Evolutionary conservation across 2,329 filamentous ascomycete genomes (phyloP).

Genomic region (Eutypa lata): DNA sequence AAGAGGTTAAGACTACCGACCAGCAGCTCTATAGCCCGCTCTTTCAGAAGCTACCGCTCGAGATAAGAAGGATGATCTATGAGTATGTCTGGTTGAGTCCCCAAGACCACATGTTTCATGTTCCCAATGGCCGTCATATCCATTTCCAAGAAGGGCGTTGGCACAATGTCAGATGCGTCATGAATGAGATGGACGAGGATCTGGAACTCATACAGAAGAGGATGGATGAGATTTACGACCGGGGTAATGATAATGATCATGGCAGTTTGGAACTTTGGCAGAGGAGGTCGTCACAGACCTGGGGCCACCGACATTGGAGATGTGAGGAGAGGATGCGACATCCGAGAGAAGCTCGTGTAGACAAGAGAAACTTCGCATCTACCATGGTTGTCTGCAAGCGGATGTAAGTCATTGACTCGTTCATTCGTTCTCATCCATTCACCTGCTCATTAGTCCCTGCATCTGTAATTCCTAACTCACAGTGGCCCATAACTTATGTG

Average conservation of each 20-base stretch:
- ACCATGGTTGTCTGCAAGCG: constrained; percentile 29
- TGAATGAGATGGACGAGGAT: constrained; percentile 24
- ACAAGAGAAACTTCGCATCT: constrained; percentile 21
- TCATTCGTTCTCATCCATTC: not conserved
- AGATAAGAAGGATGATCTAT: constrained; percentile 32
- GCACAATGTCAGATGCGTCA: constrained; percentile 25
- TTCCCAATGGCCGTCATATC: constrained; percentile 21
- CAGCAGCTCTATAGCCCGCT: constrained; percentile 24
- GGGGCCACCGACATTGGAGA: constrained; percentile 31
- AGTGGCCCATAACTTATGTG: too few relatives aligned
- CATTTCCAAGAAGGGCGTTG: constrained; percentile 27
- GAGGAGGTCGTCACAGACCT: constrained; percentile 23
- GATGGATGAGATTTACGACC: constrained; percentile 22
- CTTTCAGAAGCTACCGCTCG: constrained; percentile 29
- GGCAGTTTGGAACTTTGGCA: constrained; percentile 25
- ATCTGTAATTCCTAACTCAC: too few relatives aligned
- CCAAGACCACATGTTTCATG: constrained; percentile 24
- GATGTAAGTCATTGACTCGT: constrained; percentile 22
- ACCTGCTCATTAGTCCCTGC: too few relatives aligned
- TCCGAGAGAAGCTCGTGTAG: constrained; percentile 16
- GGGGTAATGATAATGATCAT: not conserved
- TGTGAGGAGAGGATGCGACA: constrained; percentile 25
- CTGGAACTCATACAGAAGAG: constrained; percentile 22
- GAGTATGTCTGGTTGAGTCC: constrained; percentile 20
- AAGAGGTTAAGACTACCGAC: constrained; percentile 6